Conservation (phyloP, 345 rosid genomes). For the Combretum micranthum region DNA sequence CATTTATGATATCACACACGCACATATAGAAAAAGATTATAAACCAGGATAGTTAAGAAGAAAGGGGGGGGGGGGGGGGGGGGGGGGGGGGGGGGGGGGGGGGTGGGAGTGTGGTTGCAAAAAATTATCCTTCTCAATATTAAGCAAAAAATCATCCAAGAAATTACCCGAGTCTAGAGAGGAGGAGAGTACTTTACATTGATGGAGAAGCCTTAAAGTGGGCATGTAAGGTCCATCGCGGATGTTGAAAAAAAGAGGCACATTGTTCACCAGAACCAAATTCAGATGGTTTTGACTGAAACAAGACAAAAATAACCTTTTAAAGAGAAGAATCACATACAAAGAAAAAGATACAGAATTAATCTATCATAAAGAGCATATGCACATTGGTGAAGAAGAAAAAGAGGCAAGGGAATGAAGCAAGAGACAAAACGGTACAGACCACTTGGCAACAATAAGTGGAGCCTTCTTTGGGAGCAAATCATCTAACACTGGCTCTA, state of each 20-base stretch:
- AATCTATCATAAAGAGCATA: too few species aligned
- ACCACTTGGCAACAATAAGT: conserved; percentile 88
- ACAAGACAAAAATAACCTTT: background rate
- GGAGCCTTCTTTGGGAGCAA: conserved; percentile 94
- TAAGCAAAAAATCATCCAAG: background rate
- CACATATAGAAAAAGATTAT: background rate
- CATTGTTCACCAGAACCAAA: conserved; percentile 82
- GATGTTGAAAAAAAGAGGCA: conserved; percentile 89
- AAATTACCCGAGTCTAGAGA: conserved; percentile 3
- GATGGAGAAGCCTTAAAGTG: conserved; percentile 89
- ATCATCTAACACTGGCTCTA: conserved; percentile 90
- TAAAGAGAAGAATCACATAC: background rate
- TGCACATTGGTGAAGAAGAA: background rate
- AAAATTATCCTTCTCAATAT: background rate
- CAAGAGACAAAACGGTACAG: conserved; percentile 9
- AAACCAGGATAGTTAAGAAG: background rate
- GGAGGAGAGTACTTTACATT: conserved; percentile 44
- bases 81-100: too few species aligned
- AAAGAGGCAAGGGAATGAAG: conserved; percentile 2
- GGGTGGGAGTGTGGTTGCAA: too few species aligned
- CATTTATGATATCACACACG: too few species aligned
- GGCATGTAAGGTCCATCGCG: conserved; percentile 99
- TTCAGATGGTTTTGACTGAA: conserved; percentile 96
- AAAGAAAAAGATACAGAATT: too few species aligned
- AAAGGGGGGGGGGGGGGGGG: too few species aligned